Percentiles rank a stretch among this genome's conserved stretches.
Evolutionary conservation across 2,329 filamentous ascomycete genomes (phyloP).

Genomic region (Rhynchosporium agropyri): DNA sequence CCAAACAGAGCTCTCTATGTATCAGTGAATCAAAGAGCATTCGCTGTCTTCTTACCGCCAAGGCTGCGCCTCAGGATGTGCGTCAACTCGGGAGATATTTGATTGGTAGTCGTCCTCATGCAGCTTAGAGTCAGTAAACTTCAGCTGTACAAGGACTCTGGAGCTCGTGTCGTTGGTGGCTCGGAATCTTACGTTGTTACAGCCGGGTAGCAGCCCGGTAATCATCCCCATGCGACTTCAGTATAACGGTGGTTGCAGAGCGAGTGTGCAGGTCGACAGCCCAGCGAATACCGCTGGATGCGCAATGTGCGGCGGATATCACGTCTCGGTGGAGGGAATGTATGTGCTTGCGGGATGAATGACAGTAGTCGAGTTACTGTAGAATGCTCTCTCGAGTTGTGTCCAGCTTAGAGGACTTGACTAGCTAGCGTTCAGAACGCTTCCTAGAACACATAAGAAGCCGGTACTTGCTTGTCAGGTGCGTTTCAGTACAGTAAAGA

Average conservation of each 20-base stretch:
- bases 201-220: conserved; percentile 2
- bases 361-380: no score
- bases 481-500: no score
- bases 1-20: conserved; percentile 6
- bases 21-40: conserved; percentile 12
- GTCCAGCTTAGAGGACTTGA: no score
- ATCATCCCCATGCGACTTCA: no score
- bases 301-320: no score
- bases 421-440: no score
- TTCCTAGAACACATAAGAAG: no score
- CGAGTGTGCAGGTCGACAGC: not conserved
- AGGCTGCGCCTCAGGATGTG: conserved; percentile 19
- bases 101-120: conserved; percentile 12
- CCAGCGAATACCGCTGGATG: no score
- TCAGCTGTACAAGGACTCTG: conserved; percentile 27
- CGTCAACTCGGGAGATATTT: conserved; percentile 11
- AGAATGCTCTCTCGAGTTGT: no score
- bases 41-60: conserved; percentile 8
- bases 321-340: no score
- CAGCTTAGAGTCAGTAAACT: conserved; percentile 18
- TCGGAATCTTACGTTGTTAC: conserved; percentile 16
- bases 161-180: conserved; percentile 19
- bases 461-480: no score
- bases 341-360: no score
- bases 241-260: not conserved